These are phyloP conservation scores for Botrytis deweyae DNA, from an alignment of 2,329 filamentous ascomycete genomes.

Conservation along the genomic window DNA sequence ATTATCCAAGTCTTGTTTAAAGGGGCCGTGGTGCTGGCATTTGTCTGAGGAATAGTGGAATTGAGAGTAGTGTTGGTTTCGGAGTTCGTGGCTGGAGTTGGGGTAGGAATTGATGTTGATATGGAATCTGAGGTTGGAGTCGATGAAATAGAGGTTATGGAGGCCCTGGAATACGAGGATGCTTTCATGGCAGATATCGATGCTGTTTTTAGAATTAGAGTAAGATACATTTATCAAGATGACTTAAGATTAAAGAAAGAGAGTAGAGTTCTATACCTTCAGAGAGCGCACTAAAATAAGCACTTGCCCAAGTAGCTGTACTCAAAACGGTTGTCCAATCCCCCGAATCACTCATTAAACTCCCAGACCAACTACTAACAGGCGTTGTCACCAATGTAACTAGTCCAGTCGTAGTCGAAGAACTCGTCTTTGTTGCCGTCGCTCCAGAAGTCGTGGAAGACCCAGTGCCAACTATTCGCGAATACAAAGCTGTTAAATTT, in stretches of 20 bases:
- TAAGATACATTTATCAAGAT: neutral
- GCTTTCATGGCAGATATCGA: conserved; percentile 3
- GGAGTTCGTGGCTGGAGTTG: neutral
- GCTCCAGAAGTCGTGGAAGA: neutral
- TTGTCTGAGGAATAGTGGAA: conserved; percentile 2
- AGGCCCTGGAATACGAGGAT: neutral
- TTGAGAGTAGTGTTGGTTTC: neutral
- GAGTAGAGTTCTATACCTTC: conserved; percentile 3
- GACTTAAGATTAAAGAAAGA: neutral
- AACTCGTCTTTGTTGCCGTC: neutral
- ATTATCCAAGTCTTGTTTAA: conserved; percentile 33
- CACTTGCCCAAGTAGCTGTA: conserved; percentile 22
- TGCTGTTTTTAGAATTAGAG: neutral
- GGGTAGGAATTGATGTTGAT: neutral
- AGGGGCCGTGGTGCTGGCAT: conserved; percentile 9
- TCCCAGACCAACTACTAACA: conserved; percentile 6
- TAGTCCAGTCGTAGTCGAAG: neutral
- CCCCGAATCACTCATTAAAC: neutral
- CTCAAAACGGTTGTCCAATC: conserved; percentile 20
- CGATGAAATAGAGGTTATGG: neutral
- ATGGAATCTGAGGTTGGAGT: neutral
- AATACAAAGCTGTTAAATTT: conserved; percentile 25
- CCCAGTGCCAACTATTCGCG: neutral
- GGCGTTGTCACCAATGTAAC: neutral
- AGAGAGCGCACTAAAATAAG: conserved; percentile 20